A percentile compares a stretch with the other conserved stretches of the same genome.
phyloP scores from a whole-genome alignment of 352 stramenopile genomes.

The Globisporangium parvum region DNA sequence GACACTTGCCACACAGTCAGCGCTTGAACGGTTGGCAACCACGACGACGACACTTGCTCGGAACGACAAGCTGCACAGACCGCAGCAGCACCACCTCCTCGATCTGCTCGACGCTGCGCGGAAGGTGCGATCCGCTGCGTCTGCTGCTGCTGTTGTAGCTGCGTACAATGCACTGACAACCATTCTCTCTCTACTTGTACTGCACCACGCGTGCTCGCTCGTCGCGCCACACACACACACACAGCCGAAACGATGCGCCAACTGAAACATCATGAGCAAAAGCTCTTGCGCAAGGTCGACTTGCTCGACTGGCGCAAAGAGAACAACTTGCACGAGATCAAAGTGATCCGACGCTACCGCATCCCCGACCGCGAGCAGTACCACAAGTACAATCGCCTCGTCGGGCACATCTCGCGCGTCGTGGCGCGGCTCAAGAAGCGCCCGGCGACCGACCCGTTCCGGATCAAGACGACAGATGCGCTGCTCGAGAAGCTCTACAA shows the following conservation, averaged over 20 bases:
- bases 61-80: not conserved
- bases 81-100: too few species aligned
- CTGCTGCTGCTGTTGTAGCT: not conserved
- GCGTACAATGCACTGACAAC: not conserved
- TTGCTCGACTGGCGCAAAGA: slow-evolving; percentile 98
- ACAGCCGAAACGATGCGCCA: slow-evolving; percentile 64
- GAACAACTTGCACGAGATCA: slow-evolving; percentile 97
- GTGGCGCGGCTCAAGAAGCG: slow-evolving; percentile 95
- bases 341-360: slow-evolving; percentile 96
- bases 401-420: slow-evolving; percentile 93
- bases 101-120: not conserved
- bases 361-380: slow-evolving; percentile 99
- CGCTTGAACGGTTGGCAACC: not conserved
- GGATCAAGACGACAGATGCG: slow-evolving; percentile 95
- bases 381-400: slow-evolving; percentile 97
- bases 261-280: slow-evolving; percentile 96
- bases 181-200: not conserved
- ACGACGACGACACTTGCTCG: not conserved
- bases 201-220: not conserved
- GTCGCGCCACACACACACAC: not conserved
- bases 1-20: too few species aligned
- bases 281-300: slow-evolving; percentile 99
- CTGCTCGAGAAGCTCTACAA: slow-evolving; percentile 97
- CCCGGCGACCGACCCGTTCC: slow-evolving; percentile 92
- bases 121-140: not conserved